phyloP scores from a whole-genome alignment of 805 yeast species.

The Tetrapisispora iriomotensis region DNA sequence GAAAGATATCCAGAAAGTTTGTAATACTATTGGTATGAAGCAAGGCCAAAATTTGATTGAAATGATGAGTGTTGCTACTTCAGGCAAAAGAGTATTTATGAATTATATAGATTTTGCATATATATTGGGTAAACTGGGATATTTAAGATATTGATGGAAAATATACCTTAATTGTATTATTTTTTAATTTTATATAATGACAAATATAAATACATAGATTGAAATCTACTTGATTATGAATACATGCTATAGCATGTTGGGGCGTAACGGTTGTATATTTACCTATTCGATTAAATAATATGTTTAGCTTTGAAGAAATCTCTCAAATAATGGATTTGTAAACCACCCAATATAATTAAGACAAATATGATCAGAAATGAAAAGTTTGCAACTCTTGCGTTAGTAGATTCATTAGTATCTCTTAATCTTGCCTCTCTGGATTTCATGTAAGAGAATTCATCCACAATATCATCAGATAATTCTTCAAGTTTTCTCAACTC shows the following conservation, averaged over 20 bases:
- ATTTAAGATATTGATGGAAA: slow-evolving; percentile 21
- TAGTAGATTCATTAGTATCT: slow-evolving; percentile 95
- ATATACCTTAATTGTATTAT: too few relatives aligned
- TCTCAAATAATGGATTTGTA: slow-evolving; percentile 90
- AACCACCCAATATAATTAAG: slow-evolving; percentile 69
- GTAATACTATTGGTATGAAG: slow-evolving; percentile 28
- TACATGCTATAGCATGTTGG: too few relatives aligned
- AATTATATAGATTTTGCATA: slow-evolving; percentile 39
- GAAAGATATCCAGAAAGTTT: slow-evolving; percentile 30
- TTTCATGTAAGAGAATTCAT: slow-evolving; percentile 75
- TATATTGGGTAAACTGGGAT: slow-evolving; percentile 40
- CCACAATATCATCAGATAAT: slow-evolving; percentile 68
- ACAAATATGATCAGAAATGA: slow-evolving; percentile 59
- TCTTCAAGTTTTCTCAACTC: slow-evolving; percentile 83
- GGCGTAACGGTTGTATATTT: too few relatives aligned
- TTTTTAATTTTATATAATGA: too few relatives aligned
- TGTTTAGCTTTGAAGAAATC: slow-evolving; percentile 84
- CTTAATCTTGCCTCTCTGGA: slow-evolving; percentile 85
- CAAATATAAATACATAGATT: too few relatives aligned
- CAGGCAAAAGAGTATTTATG: slow-evolving; percentile 30
- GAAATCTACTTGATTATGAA: too few relatives aligned
- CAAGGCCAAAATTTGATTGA: slow-evolving; percentile 30
- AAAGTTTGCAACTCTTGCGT: slow-evolving; percentile 83
- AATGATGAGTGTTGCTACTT: slow-evolving; percentile 37
- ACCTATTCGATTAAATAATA: slow-evolving; percentile 41